phyloP scores from a whole-genome alignment of 1,284 basidiomycete species.

The Thecaphora thlaspeos region DNA sequence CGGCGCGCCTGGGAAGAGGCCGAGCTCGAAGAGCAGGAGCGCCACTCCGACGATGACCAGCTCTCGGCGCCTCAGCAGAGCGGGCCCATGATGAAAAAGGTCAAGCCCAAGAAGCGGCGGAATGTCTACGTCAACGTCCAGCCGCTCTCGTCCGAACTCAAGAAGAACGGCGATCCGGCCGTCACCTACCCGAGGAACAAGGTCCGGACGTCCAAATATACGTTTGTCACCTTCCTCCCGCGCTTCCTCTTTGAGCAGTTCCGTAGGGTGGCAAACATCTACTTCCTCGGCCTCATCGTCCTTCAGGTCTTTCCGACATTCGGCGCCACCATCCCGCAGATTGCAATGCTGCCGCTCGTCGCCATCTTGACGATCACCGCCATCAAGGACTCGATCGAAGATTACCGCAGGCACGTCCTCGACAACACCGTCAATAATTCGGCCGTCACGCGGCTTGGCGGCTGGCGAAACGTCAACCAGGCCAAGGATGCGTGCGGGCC shows the following conservation, averaged over 20 bases:
- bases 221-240: slow-evolving; percentile 82
- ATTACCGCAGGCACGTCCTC: slow-evolving; percentile 79
- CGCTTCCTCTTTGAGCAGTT: slow-evolving; percentile 55
- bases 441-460: slow-evolving; percentile 77
- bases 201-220: slow-evolving; percentile 92
- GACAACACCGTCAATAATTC: slow-evolving; percentile 92
- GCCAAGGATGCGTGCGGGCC: slow-evolving; percentile 73
- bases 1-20: slow-evolving; percentile 7
- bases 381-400: slow-evolving; percentile 91
- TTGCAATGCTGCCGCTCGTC: slow-evolving; percentile 80
- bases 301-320: slow-evolving; percentile 88
- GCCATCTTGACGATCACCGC: slow-evolving; percentile 86
- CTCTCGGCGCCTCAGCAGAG: slow-evolving; percentile 9
- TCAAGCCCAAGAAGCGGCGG: slow-evolving; percentile 44
- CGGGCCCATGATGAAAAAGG: slow-evolving; percentile 34
- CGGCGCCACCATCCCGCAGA: slow-evolving; percentile 78
- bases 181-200: slow-evolving; percentile 84
- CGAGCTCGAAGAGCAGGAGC: slow-evolving; percentile 9
- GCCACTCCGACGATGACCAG: background rate
- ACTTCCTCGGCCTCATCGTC: slow-evolving; percentile 81
- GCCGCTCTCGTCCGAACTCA: slow-evolving; percentile 66
- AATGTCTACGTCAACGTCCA: slow-evolving; percentile 51
- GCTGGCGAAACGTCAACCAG: slow-evolving; percentile 87
- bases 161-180: slow-evolving; percentile 73
- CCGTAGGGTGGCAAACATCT: slow-evolving; percentile 80